Conservation (phyloP, 2,329 filamentous ascomycete species). For the Cercospora zeina region DNA sequence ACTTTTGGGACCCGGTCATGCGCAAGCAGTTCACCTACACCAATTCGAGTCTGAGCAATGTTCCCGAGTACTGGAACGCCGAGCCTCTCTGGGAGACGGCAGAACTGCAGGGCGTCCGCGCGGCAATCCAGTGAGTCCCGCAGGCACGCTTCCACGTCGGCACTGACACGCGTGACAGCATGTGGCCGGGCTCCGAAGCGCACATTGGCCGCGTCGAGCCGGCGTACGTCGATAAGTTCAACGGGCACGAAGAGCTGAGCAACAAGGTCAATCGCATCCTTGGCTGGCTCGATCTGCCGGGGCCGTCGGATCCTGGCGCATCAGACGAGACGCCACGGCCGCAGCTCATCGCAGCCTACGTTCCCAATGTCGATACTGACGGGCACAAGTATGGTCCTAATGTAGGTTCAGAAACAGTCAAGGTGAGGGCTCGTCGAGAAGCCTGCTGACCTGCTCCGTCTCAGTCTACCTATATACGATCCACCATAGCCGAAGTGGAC, state of each 20-base stretch:
- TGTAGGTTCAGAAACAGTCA: conserved; percentile 16
- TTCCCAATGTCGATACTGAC: conserved; percentile 84
- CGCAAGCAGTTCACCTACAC: conserved; percentile 86
- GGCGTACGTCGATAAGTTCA: conserved; percentile 80
- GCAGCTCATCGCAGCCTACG: conserved; percentile 90
- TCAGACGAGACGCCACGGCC: conserved; percentile 61
- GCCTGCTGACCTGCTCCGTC: neutral
- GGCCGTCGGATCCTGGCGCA: conserved; percentile 58
- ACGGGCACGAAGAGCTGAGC: conserved; percentile 70
- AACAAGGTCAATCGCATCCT: conserved; percentile 79
- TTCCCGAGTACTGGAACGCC: conserved; percentile 86
- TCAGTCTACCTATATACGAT: conserved; percentile 76
- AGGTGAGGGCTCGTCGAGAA: neutral
- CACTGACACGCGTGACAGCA: conserved; percentile 44
- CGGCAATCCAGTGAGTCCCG: conserved; percentile 66
- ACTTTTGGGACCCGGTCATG: conserved; percentile 82
- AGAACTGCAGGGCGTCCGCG: conserved; percentile 73
- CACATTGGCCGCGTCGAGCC: conserved; percentile 74
- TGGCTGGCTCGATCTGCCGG: conserved; percentile 80
- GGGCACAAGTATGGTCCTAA: conserved; percentile 91
- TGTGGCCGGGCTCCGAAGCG: conserved; percentile 98
- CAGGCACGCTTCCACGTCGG: neutral
- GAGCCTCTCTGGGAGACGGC: conserved; percentile 94
- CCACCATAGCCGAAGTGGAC: conserved; percentile 78
- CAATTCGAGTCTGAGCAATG: conserved; percentile 68